phyloP scores from a whole-genome alignment of 306 rosid genomes.

The Casuarina cunninghamiana region DNA sequence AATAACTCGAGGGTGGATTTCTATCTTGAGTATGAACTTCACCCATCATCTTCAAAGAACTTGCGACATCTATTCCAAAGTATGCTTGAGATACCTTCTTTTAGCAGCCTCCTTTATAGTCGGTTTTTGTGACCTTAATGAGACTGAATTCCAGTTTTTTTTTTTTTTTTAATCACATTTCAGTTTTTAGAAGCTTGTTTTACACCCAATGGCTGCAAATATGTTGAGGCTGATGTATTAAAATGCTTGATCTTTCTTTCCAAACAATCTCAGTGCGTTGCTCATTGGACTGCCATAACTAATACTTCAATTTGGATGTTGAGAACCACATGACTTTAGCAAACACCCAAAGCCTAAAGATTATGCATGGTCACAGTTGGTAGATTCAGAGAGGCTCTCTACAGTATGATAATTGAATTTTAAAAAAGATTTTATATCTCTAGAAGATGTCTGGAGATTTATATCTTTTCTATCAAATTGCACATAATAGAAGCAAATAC shows the following conservation, averaged over 20 bases:
- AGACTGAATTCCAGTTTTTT: not conserved
- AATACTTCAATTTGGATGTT: not conserved
- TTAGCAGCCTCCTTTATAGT: slow-evolving; percentile 18
- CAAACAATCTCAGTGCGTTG: not conserved
- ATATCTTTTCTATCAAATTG: not conserved
- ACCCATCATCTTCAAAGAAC: slow-evolving; percentile 87
- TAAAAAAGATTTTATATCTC: not conserved
- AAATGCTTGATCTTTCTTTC: not conserved
- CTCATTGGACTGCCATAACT: not conserved
- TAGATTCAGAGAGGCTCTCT: not conserved
- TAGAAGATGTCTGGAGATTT: not conserved
- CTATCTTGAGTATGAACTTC: slow-evolving; percentile 82
- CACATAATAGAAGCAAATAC: no score
- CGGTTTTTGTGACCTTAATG: not conserved
- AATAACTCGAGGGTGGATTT: slow-evolving; percentile 77
- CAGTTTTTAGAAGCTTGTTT: not conserved
- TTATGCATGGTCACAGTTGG: not conserved
- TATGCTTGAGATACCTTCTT: slow-evolving; percentile 43
- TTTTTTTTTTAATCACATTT: not conserved
- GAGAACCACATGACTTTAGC: not conserved
- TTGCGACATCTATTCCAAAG: slow-evolving; percentile 91
- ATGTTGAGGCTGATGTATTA: not conserved
- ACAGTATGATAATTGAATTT: not conserved
- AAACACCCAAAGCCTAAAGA: not conserved
- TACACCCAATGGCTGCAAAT: not conserved